A percentile compares a stretch with the other conserved stretches of the same genome.
phyloP scores from a whole-genome alignment of 192 early-diverging fungal genomes.

The Backusella liffmaniae region DNA sequence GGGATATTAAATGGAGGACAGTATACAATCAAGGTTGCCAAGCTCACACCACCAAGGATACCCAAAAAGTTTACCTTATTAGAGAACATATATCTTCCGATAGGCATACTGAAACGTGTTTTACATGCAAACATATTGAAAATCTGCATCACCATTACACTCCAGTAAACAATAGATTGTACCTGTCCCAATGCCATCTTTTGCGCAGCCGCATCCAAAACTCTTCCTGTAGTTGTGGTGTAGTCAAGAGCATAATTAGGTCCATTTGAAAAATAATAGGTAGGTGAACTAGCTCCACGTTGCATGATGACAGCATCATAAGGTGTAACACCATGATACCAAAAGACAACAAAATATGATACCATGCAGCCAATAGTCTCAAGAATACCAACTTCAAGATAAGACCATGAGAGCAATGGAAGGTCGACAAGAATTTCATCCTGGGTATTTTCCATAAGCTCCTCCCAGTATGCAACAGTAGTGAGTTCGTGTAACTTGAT shows the following conservation, averaged over 20 bases:
- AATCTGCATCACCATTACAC: slow-evolving; percentile 84
- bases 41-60: slow-evolving; percentile 60
- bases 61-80: slow-evolving; percentile 75
- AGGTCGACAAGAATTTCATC: slow-evolving; percentile 88
- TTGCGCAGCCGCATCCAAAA: slow-evolving; percentile 54
- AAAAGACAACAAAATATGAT: slow-evolving; percentile 81
- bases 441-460: slow-evolving; percentile 64
- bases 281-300: slow-evolving; percentile 38
- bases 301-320: slow-evolving; percentile 56
- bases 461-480: slow-evolving; percentile 58
- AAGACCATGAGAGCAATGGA: slow-evolving; percentile 78
- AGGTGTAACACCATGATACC: slow-evolving; percentile 62
- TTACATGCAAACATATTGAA: slow-evolving; percentile 97
- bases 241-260: slow-evolving; percentile 45
- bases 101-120: slow-evolving; percentile 61
- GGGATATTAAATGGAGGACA: slow-evolving; percentile 74
- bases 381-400: slow-evolving; percentile 84
- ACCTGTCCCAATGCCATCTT: slow-evolving; percentile 70
- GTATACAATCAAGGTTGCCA: slow-evolving; percentile 82
- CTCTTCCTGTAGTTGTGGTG: slow-evolving; percentile 29
- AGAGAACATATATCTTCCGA: slow-evolving; percentile 78
- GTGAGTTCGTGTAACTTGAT: slow-evolving; percentile 47
- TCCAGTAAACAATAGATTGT: slow-evolving; percentile 75
- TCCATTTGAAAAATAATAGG: slow-evolving; percentile 51
- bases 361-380: slow-evolving; percentile 68